Percentiles rank a stretch among this genome's conserved stretches.
These are phyloP conservation scores for Hyaloscypha finlandica DNA, from an alignment of 495 filamentous ascomycete genomes.

Conservation along the genomic window DNA sequence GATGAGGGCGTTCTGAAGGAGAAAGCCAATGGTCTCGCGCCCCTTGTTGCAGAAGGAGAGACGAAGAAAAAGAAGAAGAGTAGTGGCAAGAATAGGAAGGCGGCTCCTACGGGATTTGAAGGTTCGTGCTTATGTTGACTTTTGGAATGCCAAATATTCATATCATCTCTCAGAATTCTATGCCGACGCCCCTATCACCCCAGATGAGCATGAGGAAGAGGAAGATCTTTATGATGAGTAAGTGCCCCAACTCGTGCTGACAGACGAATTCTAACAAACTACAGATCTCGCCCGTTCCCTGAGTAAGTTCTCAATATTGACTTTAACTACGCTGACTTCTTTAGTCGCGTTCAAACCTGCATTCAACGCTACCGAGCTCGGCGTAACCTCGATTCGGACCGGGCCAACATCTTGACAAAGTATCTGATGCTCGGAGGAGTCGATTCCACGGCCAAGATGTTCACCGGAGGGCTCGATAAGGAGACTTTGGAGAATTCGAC, in stretches of 20 bases:
- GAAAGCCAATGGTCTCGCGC: neutral
- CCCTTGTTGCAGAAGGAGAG: neutral
- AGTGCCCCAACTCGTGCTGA: constrained; percentile 18
- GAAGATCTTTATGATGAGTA: constrained; percentile 57
- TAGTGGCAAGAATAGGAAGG: constrained; percentile 36
- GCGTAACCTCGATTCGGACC: constrained; percentile 67
- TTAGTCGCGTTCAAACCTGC: constrained; percentile 79
- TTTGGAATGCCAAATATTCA: neutral
- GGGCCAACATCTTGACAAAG: constrained; percentile 68
- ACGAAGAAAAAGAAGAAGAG: constrained; percentile 34
- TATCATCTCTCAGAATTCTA: constrained; percentile 55
- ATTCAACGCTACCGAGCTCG: constrained; percentile 77
- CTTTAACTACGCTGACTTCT: neutral
- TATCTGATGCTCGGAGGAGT: constrained; percentile 88
- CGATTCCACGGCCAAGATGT: constrained; percentile 61
- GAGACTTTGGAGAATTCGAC: constrained; percentile 54
- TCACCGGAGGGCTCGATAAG: constrained; percentile 55
- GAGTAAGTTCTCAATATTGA: constrained; percentile 35
- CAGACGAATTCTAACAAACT: neutral
- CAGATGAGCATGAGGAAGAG: constrained; percentile 63
- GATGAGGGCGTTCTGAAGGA: constrained; percentile 1
- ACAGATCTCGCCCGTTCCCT: constrained; percentile 38
- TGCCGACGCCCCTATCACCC: constrained; percentile 76
- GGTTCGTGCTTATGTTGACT: constrained; percentile 7
- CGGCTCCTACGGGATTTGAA: constrained; percentile 62